Evolutionary conservation across 176 grass and related monocot species (phyloP), one percentile per base, ranked within the genome.

Genomic region (Puccinellia tenuiflora): DNA sequence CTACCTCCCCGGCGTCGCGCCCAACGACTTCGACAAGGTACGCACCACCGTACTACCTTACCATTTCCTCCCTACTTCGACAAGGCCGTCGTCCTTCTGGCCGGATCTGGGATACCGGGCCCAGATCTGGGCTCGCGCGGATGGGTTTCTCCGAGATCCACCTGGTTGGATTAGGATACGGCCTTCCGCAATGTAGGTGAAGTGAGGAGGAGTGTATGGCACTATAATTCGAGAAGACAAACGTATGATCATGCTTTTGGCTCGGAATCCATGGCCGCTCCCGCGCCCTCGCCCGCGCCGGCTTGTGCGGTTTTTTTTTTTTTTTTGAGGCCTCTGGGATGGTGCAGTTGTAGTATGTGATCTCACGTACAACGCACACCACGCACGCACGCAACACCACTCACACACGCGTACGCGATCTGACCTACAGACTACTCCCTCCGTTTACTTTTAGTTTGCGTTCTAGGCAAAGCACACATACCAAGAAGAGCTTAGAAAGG

Each of bases 1-100:
- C 86, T 97, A 97, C 86, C 88, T 97, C 43, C 94, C 94, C 43
- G 94, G 94, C 61, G 94, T 97, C 81, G 88, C 94, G 39, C 94
- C 94, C 50, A 88, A 88, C 79, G 91, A 97, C 87, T 97, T 97
- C 84, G 88, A 91, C 22, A 91, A 93, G 91, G 91, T 97, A 8
- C 37, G 16, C 39, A 6, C 47, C 26, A 31, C 34, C n/a, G n/a
- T 15, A 51, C 40, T 71, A 42, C 47, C 46, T 39, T 28, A 9
- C 50, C 25, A 10, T 34, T 39, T 50, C 15, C 29, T 35, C 4
- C 15, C 9, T 3, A 35, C 37, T n/a, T n/a, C n/a, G n/a, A n/a
- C n/a, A n/a, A n/a, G n/a, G n/a, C n/a, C n/a, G n/a, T n/a, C 53
- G 26, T 17, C 20, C 20, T 6, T 43, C 21, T 21, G 18, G 35